Evolutionary conservation across 1,284 basidiomycete species (phyloP).

Genomic region (Porphyrellus sp.): DNA sequence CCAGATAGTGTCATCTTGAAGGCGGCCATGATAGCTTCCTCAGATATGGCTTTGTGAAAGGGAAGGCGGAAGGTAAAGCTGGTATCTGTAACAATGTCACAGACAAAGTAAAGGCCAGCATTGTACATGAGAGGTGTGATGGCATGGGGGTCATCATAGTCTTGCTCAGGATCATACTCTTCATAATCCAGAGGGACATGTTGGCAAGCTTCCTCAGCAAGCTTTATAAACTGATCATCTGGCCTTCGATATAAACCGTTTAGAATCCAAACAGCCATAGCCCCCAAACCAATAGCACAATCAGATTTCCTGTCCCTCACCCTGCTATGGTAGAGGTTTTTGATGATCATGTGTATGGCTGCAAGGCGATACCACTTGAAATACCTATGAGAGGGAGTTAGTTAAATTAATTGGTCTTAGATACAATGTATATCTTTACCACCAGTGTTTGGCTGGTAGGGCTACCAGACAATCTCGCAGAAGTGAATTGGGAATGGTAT

Average conservation of each 20-base stretch:
- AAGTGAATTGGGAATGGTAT: too few relatives aligned
- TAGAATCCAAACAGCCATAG: conserved; percentile 7
- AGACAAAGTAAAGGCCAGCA: neutral
- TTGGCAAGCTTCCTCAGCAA: neutral
- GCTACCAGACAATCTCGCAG: too few relatives aligned
- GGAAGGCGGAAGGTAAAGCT: neutral
- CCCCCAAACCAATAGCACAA: neutral
- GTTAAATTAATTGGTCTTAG: too few relatives aligned
- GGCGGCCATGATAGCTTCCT: too few relatives aligned
- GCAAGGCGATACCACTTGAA: conserved; percentile 10
- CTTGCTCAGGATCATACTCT: neutral
- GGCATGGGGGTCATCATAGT: neutral
- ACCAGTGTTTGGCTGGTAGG: too few relatives aligned
- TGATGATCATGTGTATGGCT: neutral
- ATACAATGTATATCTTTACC: too few relatives aligned
- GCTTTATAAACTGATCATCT: neutral
- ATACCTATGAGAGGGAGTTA: neutral
- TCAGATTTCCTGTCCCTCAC: neutral
- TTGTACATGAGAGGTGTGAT: neutral
- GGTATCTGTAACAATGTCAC: neutral
- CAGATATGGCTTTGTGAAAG: neutral
- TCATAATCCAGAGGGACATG: neutral
- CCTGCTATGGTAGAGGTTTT: neutral
- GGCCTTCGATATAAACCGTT: neutral
- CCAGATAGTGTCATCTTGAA: too few relatives aligned